Conservation (phyloP, 257 asterid genomes). For the Striga asiatica region DNA sequence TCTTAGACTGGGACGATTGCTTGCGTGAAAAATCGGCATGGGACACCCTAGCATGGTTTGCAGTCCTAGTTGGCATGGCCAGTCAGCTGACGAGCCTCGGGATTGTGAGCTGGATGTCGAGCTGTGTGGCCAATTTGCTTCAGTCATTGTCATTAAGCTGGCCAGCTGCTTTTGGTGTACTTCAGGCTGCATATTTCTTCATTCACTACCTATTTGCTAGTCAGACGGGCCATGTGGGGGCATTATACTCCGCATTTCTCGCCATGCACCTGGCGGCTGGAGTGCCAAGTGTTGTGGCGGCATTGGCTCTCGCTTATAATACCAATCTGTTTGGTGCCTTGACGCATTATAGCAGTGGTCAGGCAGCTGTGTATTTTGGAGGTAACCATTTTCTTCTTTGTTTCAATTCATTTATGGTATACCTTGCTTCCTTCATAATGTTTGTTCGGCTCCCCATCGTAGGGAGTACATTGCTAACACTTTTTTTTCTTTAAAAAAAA, state of each 20-base stretch:
- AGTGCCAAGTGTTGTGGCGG: slow-evolving; percentile 77
- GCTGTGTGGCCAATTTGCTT: slow-evolving; percentile 56
- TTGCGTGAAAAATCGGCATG: slow-evolving; percentile 90
- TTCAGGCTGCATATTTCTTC: slow-evolving; percentile 77
- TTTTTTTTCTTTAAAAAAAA: background rate
- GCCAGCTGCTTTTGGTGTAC: slow-evolving; percentile 86
- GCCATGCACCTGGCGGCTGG: slow-evolving; percentile 94
- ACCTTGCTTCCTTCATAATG: no score
- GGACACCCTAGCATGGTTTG: slow-evolving; percentile 98
- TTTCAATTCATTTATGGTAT: background rate
- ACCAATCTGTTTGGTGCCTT: slow-evolving; percentile 88
- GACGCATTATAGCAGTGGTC: slow-evolving; percentile 97
- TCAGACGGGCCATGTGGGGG: slow-evolving; percentile 95
- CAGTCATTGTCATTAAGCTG: slow-evolving; percentile 73
- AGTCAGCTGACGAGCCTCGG: slow-evolving; percentile 84
- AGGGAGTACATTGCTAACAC: no score
- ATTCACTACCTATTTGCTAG: slow-evolving; percentile 95
- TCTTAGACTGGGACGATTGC: slow-evolving; percentile 91
- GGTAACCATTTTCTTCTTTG: slow-evolving; percentile 29
- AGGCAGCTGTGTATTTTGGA: slow-evolving; percentile 93
- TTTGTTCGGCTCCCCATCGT: no score
- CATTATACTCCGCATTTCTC: slow-evolving; percentile 84
- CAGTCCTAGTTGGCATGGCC: slow-evolving; percentile 97
- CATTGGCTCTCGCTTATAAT: slow-evolving; percentile 78
- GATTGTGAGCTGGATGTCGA: slow-evolving; percentile 82